Evolutionary conservation across 257 asterid species (phyloP), one percentile per base, ranked within the genome.

Genomic region (Solanum sitiens): DNA sequence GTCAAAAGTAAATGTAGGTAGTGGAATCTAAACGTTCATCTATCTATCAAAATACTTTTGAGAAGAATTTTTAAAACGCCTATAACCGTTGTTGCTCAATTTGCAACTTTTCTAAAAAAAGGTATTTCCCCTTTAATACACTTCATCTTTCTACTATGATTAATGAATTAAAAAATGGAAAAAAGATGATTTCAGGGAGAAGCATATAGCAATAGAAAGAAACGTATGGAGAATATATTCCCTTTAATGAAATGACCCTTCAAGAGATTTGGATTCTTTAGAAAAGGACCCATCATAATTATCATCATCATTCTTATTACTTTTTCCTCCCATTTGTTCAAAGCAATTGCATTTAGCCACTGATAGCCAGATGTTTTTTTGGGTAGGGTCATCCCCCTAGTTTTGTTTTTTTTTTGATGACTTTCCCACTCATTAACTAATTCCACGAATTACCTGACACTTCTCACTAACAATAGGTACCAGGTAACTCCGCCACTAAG

Each of bases 211-310:
- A 84, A 65, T 25, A 65, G 27, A 30, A 79, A 79, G 67, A 45
- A 79, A 21, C 23, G n/a, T 79, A 79, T 47, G 68, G 44, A 18
- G 42, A 80, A 16, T 80, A 50, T 47, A 80, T 50, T 80, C 70
- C 85, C 85, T 27, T 42, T 44, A 9, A 74, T 21, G 70, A 50
- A 67, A 40, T 74, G 79, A 85, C 63, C 87, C 87, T 63, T 61
- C 67, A 85, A 18, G 1, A 85, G 87, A 85, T 85, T 85, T 85
- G 87, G 80, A 68, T 85, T 85, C 87, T 85, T 85, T 85, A 63
- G 63, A 14, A 47, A 63, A 42, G 87, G 87, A 27, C 65, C 80
- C 63, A 53, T 53, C 87, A 40, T 67, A 4, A 65, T 65, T 23
- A 11, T 84, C 42, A 67, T 84, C 42, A 67, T 27, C 32, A 85